Base-by-base conservation (phyloP, 805 yeast species). In the Metschnikowia lachancei region DNA sequence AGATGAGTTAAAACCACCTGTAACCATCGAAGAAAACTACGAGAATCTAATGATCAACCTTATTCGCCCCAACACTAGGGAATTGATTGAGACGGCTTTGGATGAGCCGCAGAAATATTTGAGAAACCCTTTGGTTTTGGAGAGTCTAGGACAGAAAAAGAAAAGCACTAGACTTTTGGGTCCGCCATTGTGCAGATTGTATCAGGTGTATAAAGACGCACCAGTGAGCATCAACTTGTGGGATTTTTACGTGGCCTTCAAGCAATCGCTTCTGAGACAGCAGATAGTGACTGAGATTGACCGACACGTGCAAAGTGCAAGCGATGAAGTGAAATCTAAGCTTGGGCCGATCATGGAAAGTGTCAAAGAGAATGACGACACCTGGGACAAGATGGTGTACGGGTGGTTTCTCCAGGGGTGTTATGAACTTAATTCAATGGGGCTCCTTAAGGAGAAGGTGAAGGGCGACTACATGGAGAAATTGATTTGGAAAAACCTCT, bases 351-450 rank as follows among this genome's bases (percentile, higher is more conserved):
- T 41, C 5, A 16, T 44, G 12, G 51, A 34, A 10, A 20, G 26
- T 13, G 41, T 36, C 12, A 33, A 39, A 16, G 32, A 44, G 4
- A 17, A 30, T 11, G 74, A 72, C 4, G 64, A 59, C 1, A 69
- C 67, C 8, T 86, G 94, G 89, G 83, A 83, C 37, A 77, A 79
- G 49, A 56, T 83, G 39, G 67, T 82, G 0, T 69, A 85, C 53
- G 77, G 88, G 3, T 80, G 94, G 80, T 90, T 90, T 60, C 66
- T 86, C 50, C 91, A 86, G 54, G 81, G 82, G 16, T 72, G 91
- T 40, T 78, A 78, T 20, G 96, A 89, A 59, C 69, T 90, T 48
- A 78, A 81, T 47, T 67, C 77, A 51, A 66, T 86, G 45, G 97
- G 97, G 0, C 66, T 87, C 39, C 60, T 88, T 16, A 81, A 81